Evolutionary conservation across 257 asterid genomes (phyloP), one percentile per base, ranked within the genome.

Genomic region (Craterostigma plantagineum): DNA sequence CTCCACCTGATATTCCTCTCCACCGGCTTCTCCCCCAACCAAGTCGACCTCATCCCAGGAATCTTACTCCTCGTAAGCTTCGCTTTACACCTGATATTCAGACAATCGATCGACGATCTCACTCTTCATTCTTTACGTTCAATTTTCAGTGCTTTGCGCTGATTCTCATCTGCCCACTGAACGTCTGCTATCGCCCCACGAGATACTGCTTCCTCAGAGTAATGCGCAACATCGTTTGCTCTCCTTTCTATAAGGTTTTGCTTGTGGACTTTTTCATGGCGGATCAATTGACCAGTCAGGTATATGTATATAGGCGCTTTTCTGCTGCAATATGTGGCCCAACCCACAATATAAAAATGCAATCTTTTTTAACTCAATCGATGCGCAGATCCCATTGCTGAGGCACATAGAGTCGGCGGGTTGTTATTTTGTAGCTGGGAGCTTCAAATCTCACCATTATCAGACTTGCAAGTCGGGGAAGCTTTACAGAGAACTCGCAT

Each of bases 251-350:
- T 60, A 90, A 79, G 99, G 95, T 76, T 57, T 10, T 79, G 75
- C 14, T 90, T 91, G 99, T 75, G 0, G 95, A 90, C 33, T 79
- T 90, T 59, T 83, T 83, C 82, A 90, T 90, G 98, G 98, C 98
- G 35, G 95, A 90, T 63, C 98, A 90, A 53, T 77, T 90, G 0
- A 90, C 98, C 4, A 90, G 98, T 55, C 95, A 87, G 95, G 98
- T 87, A 71, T 23, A 23, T 6, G n/a, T n/a, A n/a, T n/a, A n/a
- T n/a, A n/a, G n/a, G n/a, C n/a, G n/a, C n/a, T n/a, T n/a, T n/a
- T n/a, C n/a, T n/a, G n/a, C n/a, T n/a, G n/a, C n/a, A n/a, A n/a
- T n/a, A n/a, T n/a, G n/a, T n/a, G n/a, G n/a, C n/a, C n/a, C n/a
- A n/a, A n/a, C n/a, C n/a, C n/a, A n/a, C n/a, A n/a, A n/a, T n/a